A percentile compares a stretch with the other conserved stretches of the same genome.
phyloP scores from a whole-genome alignment of 495 filamentous ascomycete genomes.

The Chaetomium cochliodes region DNA sequence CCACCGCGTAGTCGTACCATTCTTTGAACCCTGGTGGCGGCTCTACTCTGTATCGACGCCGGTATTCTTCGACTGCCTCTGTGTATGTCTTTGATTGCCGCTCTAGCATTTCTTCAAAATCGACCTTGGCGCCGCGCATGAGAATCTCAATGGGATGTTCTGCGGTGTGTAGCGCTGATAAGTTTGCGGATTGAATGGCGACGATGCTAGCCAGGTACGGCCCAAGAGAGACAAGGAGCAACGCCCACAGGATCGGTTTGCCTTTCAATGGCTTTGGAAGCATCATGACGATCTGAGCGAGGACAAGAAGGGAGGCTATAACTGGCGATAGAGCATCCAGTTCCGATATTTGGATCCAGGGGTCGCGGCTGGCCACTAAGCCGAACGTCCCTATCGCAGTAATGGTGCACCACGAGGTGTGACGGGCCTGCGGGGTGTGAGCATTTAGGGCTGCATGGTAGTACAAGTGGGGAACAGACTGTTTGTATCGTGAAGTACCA shows the following conservation, averaged over 20 bases:
- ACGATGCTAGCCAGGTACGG: slow-evolving; percentile 27
- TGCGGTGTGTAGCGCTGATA: not conserved
- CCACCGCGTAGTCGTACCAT: slow-evolving; percentile 66
- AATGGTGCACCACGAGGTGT: slow-evolving; percentile 29
- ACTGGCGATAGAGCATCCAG: slow-evolving; percentile 20
- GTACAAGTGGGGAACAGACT: slow-evolving; percentile 22
- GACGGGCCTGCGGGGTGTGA: not conserved
- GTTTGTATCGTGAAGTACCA: slow-evolving; percentile 34
- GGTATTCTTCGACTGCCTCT: slow-evolving; percentile 52
- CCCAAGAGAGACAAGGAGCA: slow-evolving; percentile 22
- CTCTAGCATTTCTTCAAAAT: slow-evolving; percentile 41
- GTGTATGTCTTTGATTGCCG: slow-evolving; percentile 48
- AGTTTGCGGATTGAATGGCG: slow-evolving; percentile 14
- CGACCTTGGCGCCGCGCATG: slow-evolving; percentile 39
- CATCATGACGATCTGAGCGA: slow-evolving; percentile 28
- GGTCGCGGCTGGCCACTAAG: slow-evolving; percentile 27
- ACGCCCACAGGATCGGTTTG: slow-evolving; percentile 22
- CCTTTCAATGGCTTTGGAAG: slow-evolving; percentile 26
- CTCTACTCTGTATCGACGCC: slow-evolving; percentile 48
- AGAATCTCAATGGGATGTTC: slow-evolving; percentile 51
- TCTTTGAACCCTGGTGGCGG: slow-evolving; percentile 60
- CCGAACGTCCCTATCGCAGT: slow-evolving; percentile 31
- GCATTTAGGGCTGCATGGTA: not conserved
- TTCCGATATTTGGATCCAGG: slow-evolving; percentile 27
- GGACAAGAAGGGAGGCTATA: slow-evolving; percentile 23